Base-by-base conservation (phyloP, 805 yeast genomes). In the Metschnikowia orientalis region DNA sequence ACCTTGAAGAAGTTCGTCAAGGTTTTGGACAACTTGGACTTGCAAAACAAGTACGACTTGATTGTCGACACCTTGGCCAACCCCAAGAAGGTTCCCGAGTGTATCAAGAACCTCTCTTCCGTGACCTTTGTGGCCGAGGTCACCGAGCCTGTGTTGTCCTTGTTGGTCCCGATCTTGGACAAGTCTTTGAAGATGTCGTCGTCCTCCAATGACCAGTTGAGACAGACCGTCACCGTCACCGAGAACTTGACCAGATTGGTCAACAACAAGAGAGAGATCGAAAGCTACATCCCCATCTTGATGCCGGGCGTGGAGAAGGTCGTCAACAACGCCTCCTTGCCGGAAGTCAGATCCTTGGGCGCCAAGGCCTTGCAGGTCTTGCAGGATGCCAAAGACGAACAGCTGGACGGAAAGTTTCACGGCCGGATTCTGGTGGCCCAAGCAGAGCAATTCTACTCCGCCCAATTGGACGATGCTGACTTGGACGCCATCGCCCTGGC, bases 111-210 rank as follows among this genome's bases (percentile, higher is more conserved):
- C 26, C 73, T 90, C 43, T 82, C 95, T 2, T 83, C 94, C 24
- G 97, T 90, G 34, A 92, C 98, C 0, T 90, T 90, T 59, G 97
- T 90, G 30, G 95, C 98, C 28, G 98, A 92, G 67, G 98, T 90
- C 43, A 92, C 97, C 10, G 97, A 89, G 66, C 94, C 97, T 4
- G 94, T 95, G 4, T 70, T 90, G 48, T 76, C 97, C 6, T 64
- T 90, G 37, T 70, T 90, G 53, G 97, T 86, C 28, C 98, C 98
- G 28, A 89, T 89, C 46, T 74, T 90, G 51, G 88, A 79, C 56
- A 86, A 89, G 57, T 90, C 97, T 2, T 71, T 90, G 53, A 82
- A 81, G 51, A 77, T 83, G 67, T 76, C 90, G 23, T 81, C 95
- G 1, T 81, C 94, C 4, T 82, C 97, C 12, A 96, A 92, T 65